phyloP scores from a whole-genome alignment of 768 basidiomycete genomes.

The Auriscalpium vulgare region DNA sequence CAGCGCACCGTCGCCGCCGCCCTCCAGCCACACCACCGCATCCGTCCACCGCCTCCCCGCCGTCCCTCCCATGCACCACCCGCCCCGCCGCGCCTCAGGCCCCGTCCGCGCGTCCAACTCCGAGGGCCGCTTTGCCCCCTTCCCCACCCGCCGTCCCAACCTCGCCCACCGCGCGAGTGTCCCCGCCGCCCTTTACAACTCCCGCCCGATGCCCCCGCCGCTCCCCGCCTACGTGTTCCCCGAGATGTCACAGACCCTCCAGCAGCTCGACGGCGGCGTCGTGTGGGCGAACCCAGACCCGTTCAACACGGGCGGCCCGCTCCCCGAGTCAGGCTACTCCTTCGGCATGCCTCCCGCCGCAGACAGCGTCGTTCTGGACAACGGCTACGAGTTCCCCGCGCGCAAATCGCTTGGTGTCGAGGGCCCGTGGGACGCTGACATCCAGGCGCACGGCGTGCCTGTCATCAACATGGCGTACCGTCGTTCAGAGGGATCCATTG shows the following conservation, averaged over 20 bases:
- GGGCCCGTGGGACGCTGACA: background rate
- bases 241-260: background rate
- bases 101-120: background rate
- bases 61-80: background rate
- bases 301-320: conserved; percentile 2
- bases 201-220: background rate
- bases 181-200: conserved; percentile 5
- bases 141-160: conserved; percentile 7
- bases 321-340: conserved; percentile 12
- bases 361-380: background rate
- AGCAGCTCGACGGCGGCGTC: conserved; percentile 2
- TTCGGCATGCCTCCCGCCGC: conserved; percentile 6
- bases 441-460: background rate
- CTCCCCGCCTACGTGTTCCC: background rate
- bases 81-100: background rate
- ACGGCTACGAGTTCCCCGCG: conserved; percentile 12
- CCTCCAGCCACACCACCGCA: background rate
- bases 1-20: conserved; percentile 2
- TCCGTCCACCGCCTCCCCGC: background rate
- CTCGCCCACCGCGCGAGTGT: conserved; percentile 14
- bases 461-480: background rate
- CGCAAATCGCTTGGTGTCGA: conserved; percentile 6
- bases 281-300: conserved; percentile 13
- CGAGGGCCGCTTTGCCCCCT: background rate
- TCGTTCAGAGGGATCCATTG: conserved; percentile 10